phyloP scores from a whole-genome alignment of 192 early-diverging fungal genomes.

The Coemansia sp. region DNA sequence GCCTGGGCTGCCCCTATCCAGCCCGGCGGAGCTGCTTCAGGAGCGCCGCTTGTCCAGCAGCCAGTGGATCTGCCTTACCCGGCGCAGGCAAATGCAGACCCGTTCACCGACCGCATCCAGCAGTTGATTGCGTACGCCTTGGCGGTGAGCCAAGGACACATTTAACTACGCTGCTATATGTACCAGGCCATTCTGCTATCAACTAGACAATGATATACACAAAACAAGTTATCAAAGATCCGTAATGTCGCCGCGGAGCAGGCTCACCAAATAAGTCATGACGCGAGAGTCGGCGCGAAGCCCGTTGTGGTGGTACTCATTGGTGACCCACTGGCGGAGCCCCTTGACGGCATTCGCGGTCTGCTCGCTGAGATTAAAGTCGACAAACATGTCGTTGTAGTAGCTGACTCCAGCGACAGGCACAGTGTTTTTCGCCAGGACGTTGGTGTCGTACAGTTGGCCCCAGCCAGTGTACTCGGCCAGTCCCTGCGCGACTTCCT shows the following conservation, averaged over 20 bases:
- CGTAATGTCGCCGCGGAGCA: constrained; percentile 60
- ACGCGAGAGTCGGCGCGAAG: constrained; percentile 57
- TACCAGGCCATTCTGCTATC: background rate
- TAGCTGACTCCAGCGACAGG: constrained; percentile 66
- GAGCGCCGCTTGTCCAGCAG: background rate
- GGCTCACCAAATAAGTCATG: constrained; percentile 59
- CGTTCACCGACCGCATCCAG: constrained; percentile 18
- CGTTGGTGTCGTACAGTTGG: constrained; percentile 59
- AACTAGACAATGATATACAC: no score
- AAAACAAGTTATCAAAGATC: no score
- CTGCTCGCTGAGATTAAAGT: constrained; percentile 61
- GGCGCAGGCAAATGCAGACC: background rate
- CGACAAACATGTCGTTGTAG: constrained; percentile 78
- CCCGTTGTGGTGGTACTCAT: constrained; percentile 71
- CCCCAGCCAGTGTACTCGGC: constrained; percentile 62
- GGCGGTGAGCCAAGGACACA: constrained; percentile 18
- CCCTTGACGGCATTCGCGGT: constrained; percentile 59
- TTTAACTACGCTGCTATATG: background rate
- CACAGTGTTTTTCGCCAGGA: constrained; percentile 53
- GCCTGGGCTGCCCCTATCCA: background rate
- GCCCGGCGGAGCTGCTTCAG: background rate
- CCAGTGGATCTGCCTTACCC: background rate
- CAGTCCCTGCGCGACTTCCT: constrained; percentile 60
- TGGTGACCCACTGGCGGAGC: constrained; percentile 67
- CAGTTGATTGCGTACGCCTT: constrained; percentile 27